A percentile compares a stretch with the other conserved stretches of the same genome.
phyloP scores from a whole-genome alignment of 2,329 filamentous ascomycete genomes.

The Colletotrichum lindemuthianum region DNA sequence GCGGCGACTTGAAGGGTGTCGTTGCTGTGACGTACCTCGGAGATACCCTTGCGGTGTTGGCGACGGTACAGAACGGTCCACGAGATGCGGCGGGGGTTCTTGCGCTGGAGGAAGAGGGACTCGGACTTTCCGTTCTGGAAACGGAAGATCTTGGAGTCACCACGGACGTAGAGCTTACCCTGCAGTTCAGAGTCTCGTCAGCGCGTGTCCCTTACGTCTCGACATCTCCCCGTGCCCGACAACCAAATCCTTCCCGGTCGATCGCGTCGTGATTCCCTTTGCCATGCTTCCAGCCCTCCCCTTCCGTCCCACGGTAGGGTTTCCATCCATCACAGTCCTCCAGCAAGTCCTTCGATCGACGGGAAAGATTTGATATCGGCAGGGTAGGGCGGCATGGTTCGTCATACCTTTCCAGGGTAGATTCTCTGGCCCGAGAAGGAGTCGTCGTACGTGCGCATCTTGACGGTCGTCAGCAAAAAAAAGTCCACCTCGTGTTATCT shows the following conservation, averaged over 20 bases:
- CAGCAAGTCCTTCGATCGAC: slow-evolving; percentile 19
- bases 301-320: not conserved
- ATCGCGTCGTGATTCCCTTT: not conserved
- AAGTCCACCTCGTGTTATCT: not conserved
- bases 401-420: slow-evolving; percentile 73
- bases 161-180: slow-evolving; percentile 99
- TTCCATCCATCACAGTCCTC: not conserved
- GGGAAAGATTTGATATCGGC: not conserved
- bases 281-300: too few species aligned
- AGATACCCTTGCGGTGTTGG: slow-evolving; percentile 99
- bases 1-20: too few species aligned
- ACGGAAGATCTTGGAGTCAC: slow-evolving; percentile 99
- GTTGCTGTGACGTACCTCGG: slow-evolving; percentile 80
- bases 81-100: slow-evolving; percentile 99
- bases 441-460: slow-evolving; percentile 76
- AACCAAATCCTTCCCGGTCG: slow-evolving; percentile 11
- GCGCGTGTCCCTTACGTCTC: slow-evolving; percentile 27
- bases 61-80: slow-evolving; percentile 99
- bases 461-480: slow-evolving; percentile 42
- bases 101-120: slow-evolving; percentile 99
- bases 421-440: slow-evolving; percentile 73
- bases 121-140: slow-evolving; percentile 99
- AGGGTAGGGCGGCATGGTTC: slow-evolving; percentile 21
- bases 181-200: slow-evolving; percentile 55
- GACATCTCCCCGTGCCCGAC: not conserved